These are phyloP conservation scores for Fusarium floridanum DNA, from an alignment of 2,329 filamentous ascomycete species.

Conservation along the genomic window DNA sequence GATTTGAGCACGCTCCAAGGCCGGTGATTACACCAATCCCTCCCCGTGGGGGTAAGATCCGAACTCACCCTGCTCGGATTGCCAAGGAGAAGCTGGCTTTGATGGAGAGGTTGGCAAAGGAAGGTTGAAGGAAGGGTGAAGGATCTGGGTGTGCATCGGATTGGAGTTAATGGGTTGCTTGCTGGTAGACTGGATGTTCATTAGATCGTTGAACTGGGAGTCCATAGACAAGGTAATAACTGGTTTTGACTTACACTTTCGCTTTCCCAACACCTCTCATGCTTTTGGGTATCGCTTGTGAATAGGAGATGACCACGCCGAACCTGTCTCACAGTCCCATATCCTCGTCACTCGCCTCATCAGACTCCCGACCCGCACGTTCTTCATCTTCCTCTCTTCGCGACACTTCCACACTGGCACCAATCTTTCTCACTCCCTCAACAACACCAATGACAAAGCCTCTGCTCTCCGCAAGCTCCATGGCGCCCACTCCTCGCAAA, in stretches of 20 bases:
- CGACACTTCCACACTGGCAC: slow-evolving; percentile 82
- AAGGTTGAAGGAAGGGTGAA: not conserved
- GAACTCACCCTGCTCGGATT: slow-evolving; percentile 35
- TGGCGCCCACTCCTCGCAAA: slow-evolving; percentile 83
- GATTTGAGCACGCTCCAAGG: slow-evolving; percentile 5
- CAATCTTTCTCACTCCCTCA: slow-evolving; percentile 87
- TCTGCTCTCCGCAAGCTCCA: slow-evolving; percentile 91
- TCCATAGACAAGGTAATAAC: slow-evolving; percentile 3
- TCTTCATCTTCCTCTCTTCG: slow-evolving; percentile 83
- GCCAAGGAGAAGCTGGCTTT: slow-evolving; percentile 28
- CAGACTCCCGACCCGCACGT: slow-evolving; percentile 70
- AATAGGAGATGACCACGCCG: not conserved
- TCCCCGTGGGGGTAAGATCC: slow-evolving; percentile 30
- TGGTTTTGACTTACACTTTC: slow-evolving; percentile 31
- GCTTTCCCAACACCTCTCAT: slow-evolving; percentile 5
- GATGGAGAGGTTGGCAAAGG: not conserved
- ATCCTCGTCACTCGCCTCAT: slow-evolving; percentile 69
- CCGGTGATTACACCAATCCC: slow-evolving; percentile 17
- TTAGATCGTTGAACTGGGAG: not conserved
- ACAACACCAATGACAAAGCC: slow-evolving; percentile 88
- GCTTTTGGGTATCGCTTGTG: slow-evolving; percentile 4
- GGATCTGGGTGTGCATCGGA: not conserved
- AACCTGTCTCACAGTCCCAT: slow-evolving; percentile 59
- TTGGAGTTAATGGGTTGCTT: slow-evolving; percentile 6
- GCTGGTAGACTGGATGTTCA: slow-evolving; percentile 13